Percentiles rank a stretch among this genome's conserved stretches.
These are phyloP conservation scores for Borovskyia barvae DNA, from an alignment of 208 protist species.

Conservation along the genomic window DNA sequence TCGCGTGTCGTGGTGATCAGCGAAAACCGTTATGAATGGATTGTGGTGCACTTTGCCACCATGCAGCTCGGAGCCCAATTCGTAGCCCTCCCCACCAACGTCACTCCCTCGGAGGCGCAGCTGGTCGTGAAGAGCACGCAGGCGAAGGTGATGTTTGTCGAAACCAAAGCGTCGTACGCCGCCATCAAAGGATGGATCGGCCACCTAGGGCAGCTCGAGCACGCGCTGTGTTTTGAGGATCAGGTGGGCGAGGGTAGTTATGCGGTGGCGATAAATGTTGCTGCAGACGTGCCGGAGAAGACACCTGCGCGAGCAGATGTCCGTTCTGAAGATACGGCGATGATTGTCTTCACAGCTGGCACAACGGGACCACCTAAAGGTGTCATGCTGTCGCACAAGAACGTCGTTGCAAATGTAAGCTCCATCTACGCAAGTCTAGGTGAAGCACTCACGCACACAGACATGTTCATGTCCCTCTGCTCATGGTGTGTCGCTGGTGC, in stretches of 20 bases:
- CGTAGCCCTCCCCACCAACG: constrained; percentile 86
- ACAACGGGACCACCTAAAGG: constrained; percentile 94
- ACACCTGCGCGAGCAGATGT: constrained; percentile 58
- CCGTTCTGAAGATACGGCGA: constrained; percentile 84
- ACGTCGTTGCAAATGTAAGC: constrained; percentile 88
- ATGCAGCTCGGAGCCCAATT: constrained; percentile 89
- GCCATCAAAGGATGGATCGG: constrained; percentile 83
- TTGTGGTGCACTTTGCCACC: constrained; percentile 87
- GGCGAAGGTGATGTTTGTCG: constrained; percentile 84
- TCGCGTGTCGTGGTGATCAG: constrained; percentile 86
- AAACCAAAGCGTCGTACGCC: constrained; percentile 72
- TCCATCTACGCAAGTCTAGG: constrained; percentile 81
- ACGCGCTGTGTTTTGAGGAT: constrained; percentile 90
- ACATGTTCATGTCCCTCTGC: constrained; percentile 91
- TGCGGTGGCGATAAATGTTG: constrained; percentile 81
- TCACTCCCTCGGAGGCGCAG: constrained; percentile 86
- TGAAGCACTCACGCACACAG: constrained; percentile 79
- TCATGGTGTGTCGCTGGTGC: constrained; percentile 88
- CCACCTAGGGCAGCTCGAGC: constrained; percentile 72
- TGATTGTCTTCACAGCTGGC: constrained; percentile 90
- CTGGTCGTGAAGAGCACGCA: constrained; percentile 83
- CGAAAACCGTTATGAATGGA: constrained; percentile 92
- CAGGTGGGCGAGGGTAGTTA: constrained; percentile 81
- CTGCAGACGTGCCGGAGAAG: constrained; percentile 75
- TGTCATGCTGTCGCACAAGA: constrained; percentile 93